Evolutionary conservation across 106 monocot species (phyloP).

Genomic region (Dendrobium huoshanense): DNA sequence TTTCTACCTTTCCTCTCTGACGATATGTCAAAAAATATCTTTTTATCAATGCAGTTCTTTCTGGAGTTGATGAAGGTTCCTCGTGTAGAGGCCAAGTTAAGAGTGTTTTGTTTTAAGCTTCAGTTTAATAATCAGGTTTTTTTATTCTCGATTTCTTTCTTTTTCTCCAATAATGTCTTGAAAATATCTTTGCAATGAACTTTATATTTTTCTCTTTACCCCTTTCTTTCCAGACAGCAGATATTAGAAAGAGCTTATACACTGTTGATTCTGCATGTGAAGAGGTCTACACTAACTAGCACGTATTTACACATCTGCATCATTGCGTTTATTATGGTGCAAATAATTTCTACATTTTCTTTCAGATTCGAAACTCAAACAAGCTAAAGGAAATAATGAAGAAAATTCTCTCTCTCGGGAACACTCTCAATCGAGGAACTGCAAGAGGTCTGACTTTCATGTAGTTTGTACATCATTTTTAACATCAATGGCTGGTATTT

Average conservation of each 20-base stretch:
- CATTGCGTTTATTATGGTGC: background rate
- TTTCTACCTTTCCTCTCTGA: no score
- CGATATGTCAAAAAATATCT: no score
- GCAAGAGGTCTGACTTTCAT: constrained; percentile 51
- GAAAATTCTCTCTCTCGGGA: constrained; percentile 81
- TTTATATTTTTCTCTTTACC: background rate
- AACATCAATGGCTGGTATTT: no score
- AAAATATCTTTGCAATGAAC: background rate
- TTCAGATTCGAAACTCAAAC: constrained; percentile 68
- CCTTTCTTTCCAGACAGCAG: constrained; percentile 43
- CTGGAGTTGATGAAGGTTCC: constrained; percentile 26
- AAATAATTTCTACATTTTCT: background rate
- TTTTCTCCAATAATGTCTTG: background rate
- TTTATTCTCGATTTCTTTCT: no score
- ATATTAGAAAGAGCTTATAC: constrained; percentile 59
- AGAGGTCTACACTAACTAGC: constrained; percentile 34
- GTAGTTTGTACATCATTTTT: no score
- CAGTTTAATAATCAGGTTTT: constrained; percentile 10
- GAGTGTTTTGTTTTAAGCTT: constrained; percentile 22
- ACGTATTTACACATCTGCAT: background rate
- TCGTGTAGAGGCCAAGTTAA: constrained; percentile 24
- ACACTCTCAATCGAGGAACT: constrained; percentile 90
- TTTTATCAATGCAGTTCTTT: constrained; percentile 14
- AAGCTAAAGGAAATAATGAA: constrained; percentile 95
- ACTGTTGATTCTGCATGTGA: constrained; percentile 61